Percentiles rank a stretch among this genome's conserved stretches.
These are phyloP conservation scores for Hyparrhenia diplandra DNA, from an alignment of 176 grass and related monocot genomes.

Conservation along the genomic window DNA sequence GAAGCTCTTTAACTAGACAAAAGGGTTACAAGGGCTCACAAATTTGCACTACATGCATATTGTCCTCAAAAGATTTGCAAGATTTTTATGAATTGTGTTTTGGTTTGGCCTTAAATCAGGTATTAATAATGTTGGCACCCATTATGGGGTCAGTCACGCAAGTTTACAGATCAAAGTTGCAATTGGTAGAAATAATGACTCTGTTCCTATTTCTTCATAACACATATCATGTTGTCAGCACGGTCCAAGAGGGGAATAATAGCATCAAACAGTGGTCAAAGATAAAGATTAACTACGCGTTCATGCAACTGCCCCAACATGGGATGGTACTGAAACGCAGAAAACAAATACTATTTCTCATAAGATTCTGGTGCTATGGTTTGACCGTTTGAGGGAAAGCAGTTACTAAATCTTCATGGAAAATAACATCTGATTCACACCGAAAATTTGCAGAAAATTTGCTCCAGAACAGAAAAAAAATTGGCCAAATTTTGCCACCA, in stretches of 20 bases:
- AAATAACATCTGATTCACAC: not conserved
- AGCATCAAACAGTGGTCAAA: constrained; percentile 31
- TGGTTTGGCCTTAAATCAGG: not conserved
- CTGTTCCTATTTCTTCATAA: not conserved
- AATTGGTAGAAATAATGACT: not conserved
- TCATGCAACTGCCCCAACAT: not conserved
- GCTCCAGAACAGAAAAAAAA: constrained; percentile 7
- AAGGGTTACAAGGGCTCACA: no score
- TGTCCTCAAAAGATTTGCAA: no score
- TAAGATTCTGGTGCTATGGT: not conserved
- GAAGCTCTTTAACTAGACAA: no score
- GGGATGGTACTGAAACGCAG: not conserved
- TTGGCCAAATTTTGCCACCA: not conserved
- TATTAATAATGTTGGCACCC: not conserved
- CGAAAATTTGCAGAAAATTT: not conserved
- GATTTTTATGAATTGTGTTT: no score
- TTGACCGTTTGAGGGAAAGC: constrained; percentile 7
- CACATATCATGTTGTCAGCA: not conserved
- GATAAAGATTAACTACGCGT: not conserved
- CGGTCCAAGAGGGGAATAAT: not conserved
- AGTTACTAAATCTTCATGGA: not conserved
- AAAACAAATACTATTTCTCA: not conserved
- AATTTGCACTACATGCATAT: no score
- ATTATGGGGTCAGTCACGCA: no score
- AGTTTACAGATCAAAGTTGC: not conserved